Base-by-base conservation (phyloP, 1,284 basidiomycete species). In the Spongispora temasekensis region DNA sequence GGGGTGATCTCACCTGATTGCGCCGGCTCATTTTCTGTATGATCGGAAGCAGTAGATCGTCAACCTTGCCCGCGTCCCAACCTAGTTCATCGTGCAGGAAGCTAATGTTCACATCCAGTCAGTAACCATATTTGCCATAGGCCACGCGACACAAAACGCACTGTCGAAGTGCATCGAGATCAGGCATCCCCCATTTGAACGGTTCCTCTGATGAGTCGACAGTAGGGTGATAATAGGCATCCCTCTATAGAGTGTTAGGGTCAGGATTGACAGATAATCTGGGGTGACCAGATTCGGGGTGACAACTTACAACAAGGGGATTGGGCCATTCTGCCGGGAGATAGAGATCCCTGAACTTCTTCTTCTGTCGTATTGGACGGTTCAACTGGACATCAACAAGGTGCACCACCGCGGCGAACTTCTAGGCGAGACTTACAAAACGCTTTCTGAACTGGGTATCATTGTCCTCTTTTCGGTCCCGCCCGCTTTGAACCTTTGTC, bases 171-270 rank as follows among this genome's bases (percentile, higher is more conserved):
- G 90, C 94, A 68, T 98, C 95, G 2, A 99, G 85, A 71, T 98
- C 96, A 7, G 97, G 95, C 64, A 97, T 80, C 10, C 95, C 97
- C 97, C 97, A 99, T 68, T 94, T 93, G 74, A 99, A 99, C 0
- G 93, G 90, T 70, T 99, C 96, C 57, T 95, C 89, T 4, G 94
- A 97, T 55, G 87, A 84, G 72, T 98, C 96, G 6, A 98, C 92
- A 0, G 87, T 85, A 0, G 97, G 97, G 67, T 94, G 86, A 65
- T 91, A 90, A 76, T 99, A 99, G 1, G 95, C 97, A 61, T 96
- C 93, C 61, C 90, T 82, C 94, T 96, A 59, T 34, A 42, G 37
- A 60, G 57, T 28, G 58, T 42, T 6, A 48, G 9, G 25, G 21
- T 59, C 35, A 56, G 34, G 6, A 8, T 23, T 28, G 35, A 32